phyloP scores from a whole-genome alignment of 805 yeast species.

The Saturnispora sanitii region DNA sequence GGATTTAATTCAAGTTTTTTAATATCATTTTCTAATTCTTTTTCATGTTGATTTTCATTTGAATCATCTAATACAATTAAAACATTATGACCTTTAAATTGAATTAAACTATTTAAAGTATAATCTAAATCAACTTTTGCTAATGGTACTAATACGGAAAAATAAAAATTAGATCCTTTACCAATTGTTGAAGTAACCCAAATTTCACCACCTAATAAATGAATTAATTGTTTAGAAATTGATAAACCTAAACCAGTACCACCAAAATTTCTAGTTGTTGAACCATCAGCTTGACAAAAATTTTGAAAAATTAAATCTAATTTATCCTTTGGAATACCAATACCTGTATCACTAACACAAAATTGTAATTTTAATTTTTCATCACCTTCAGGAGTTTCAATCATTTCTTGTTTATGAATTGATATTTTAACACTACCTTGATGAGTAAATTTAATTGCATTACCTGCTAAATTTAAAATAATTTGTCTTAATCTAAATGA shows the following conservation, averaged over 20 bases:
- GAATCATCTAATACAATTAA: slow-evolving; percentile 59
- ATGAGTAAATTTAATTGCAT: slow-evolving; percentile 81
- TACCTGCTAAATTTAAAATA: slow-evolving; percentile 76
- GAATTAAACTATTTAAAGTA: slow-evolving; percentile 58
- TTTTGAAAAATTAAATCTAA: slow-evolving; percentile 80
- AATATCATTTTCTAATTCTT: slow-evolving; percentile 43
- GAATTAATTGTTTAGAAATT: slow-evolving; percentile 78
- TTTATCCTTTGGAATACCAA: slow-evolving; percentile 80
- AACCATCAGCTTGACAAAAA: slow-evolving; percentile 89
- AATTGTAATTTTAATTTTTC: slow-evolving; percentile 58
- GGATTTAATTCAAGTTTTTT: slow-evolving; percentile 52
- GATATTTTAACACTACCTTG: slow-evolving; percentile 72
- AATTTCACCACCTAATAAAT: slow-evolving; percentile 87
- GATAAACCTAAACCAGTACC: slow-evolving; percentile 89
- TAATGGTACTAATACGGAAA: slow-evolving; percentile 71
- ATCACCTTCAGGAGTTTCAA: slow-evolving; percentile 21
- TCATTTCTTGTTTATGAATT: slow-evolving; percentile 32
- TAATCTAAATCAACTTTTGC: slow-evolving; percentile 52
- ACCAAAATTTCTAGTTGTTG: slow-evolving; percentile 86
- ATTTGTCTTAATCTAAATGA: slow-evolving; percentile 84
- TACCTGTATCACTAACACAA: slow-evolving; percentile 85
- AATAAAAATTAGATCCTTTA: slow-evolving; percentile 73
- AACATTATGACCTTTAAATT: slow-evolving; percentile 62
- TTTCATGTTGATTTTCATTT: slow-evolving; percentile 30
- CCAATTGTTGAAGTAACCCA: slow-evolving; percentile 83